A percentile compares a stretch with the other conserved stretches of the same genome.
These are phyloP conservation scores for Thalassiosira ordinaria DNA, from an alignment of 352 stramenopile genomes.

Conservation along the genomic window DNA sequence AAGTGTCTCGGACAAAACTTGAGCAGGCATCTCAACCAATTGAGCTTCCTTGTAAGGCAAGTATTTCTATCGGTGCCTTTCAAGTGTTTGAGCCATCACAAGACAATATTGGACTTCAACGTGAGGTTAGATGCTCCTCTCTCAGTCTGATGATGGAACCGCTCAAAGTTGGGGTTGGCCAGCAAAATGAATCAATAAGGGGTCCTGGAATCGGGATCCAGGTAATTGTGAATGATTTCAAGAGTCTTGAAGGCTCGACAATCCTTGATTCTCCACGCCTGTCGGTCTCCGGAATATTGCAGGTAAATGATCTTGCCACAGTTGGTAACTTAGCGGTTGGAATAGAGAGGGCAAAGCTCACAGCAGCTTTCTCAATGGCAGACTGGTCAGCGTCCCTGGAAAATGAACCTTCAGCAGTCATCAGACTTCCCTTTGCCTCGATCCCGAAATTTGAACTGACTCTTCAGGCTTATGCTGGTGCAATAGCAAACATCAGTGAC, in stretches of 20 bases:
- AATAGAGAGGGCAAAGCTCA: constrained; percentile 10
- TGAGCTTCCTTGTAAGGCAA: constrained; percentile 2
- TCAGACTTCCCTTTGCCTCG: constrained; percentile 4
- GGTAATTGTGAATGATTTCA: constrained; percentile 7
- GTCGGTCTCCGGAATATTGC: constrained; percentile 6
- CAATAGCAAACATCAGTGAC: constrained; percentile 7
- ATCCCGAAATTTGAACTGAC: constrained; percentile 18
- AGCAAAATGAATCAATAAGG: not conserved
- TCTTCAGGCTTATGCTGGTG: not conserved
- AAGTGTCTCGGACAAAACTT: not conserved
- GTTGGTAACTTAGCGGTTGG: constrained; percentile 11
- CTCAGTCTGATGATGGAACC: constrained; percentile 2
- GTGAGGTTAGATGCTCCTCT: not conserved
- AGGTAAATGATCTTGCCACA: constrained; percentile 10
- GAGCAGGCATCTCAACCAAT: not conserved
- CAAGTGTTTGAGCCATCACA: not conserved
- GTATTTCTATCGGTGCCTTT: not conserved
- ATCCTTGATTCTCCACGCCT: constrained; percentile 1
- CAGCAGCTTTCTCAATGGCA: constrained; percentile 16
- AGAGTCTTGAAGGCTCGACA: constrained; percentile 1
- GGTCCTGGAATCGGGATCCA: not conserved
- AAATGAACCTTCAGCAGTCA: not conserved
- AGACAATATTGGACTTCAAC: not conserved
- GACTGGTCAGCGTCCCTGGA: constrained; percentile 13
- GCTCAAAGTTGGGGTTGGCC: not conserved